Percentiles rank a stretch among this genome's conserved stretches.
Evolutionary conservation across 305 asterid species (phyloP).

Genomic region (Rubia balearica): DNA sequence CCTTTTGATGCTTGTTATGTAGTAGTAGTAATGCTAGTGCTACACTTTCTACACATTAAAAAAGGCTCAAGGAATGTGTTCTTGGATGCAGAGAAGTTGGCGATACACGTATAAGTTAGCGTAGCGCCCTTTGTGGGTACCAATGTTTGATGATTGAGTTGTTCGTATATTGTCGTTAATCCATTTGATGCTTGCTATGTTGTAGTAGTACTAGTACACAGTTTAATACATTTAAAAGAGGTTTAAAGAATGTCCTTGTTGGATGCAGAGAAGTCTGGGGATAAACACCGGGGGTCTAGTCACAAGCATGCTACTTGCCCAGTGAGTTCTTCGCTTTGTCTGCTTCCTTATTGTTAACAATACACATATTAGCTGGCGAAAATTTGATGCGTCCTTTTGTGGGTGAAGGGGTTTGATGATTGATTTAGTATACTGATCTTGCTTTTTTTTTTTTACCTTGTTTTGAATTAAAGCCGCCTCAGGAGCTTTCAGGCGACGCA

Average conservation of each 20-base stretch:
- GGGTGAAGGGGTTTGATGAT: neutral
- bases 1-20: neutral
- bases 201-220: too few species aligned
- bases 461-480: slow-evolving; percentile 40
- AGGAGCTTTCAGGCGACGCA: slow-evolving; percentile 57
- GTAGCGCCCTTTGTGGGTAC: too few species aligned
- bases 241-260: slow-evolving; percentile 10
- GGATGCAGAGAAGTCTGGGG: slow-evolving; percentile 52
- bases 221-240: neutral
- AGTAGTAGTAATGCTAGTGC: neutral
- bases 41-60: slow-evolving; percentile 8
- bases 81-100: slow-evolving; percentile 34
- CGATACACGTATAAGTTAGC: too few species aligned
- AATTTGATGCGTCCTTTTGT: neutral
- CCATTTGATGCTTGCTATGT: too few species aligned
- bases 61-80: slow-evolving; percentile 9
- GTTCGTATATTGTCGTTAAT: too few species aligned
- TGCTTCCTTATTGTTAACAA: neutral
- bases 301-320: slow-evolving; percentile 35
- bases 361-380: neutral
- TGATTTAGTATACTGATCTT: neutral
- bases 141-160: too few species aligned
- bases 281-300: slow-evolving; percentile 49
- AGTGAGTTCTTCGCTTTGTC: slow-evolving; percentile 38
- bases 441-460: slow-evolving; percentile 3